Evolutionary conservation across 176 grass and related monocot species (phyloP), one percentile per base, ranked within the genome.

Genomic region (Stipa capillata): DNA sequence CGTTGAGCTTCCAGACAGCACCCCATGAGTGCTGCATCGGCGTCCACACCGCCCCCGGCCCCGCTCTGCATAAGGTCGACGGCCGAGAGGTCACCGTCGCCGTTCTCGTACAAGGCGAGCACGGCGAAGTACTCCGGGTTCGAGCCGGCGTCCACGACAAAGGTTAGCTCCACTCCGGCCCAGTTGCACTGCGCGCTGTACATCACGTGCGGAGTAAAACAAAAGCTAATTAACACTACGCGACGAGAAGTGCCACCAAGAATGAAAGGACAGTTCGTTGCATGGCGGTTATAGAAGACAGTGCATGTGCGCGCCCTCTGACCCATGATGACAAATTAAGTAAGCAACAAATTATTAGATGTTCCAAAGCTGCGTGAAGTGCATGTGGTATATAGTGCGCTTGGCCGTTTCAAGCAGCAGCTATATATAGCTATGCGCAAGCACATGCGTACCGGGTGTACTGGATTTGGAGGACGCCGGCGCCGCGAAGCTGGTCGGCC

Each of bases 111-210:
- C 71, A 88, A 58, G 16, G 85, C 65, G 7, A 88, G 65, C 5
- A 91, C 85, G 4, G 85, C 89, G 14, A 91, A 79, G 85, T 91
- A 91, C 65, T 79, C 57, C 6, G 82, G 85, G 76, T 91, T 91
- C 12, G 89, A 91, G 55, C 89, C 85, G 3, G 77, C 60, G 37
- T 91, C 85, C 20, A 91, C 85, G 2, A 72, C 56, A 55, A 91
- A 91, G 14, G 82, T 72, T 15, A 91, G 40, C 44, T 79, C 24
- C 1, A 72, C 69, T 33, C 89, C 89, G 8, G 41, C 82, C 34
- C 87, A 92, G 23, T 41, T 74, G 79, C 90, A 92, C 52, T 65
- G 78, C 34, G 86, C 86, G 1, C 90, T 89, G 47, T n/a, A 18
- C 6, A 74, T 57, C 13, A 44, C 55, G 39, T 41, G 54, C n/a